These are phyloP conservation scores for Fraxinus sp. DNA, from an alignment of 305 asterid genomes.

Conservation along the genomic window DNA sequence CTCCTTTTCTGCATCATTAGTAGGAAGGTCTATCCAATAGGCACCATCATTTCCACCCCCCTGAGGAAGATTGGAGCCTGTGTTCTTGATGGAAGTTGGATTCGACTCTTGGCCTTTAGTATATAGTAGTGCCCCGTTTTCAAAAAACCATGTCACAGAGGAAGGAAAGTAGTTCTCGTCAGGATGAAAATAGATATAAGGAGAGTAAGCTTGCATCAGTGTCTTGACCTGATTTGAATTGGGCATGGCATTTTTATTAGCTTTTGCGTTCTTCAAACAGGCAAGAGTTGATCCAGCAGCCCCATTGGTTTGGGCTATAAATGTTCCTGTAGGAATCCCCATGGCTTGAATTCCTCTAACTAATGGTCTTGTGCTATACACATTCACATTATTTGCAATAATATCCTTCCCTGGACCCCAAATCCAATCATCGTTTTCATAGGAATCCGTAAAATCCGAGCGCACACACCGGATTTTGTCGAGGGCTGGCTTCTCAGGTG, in stretches of 20 bases:
- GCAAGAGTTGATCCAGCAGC: constrained; percentile 25
- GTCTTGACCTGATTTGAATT: constrained; percentile 52
- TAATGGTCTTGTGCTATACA: constrained; percentile 48
- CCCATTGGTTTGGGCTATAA: constrained; percentile 45
- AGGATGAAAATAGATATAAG: constrained; percentile 64
- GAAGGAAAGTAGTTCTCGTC: constrained; percentile 65
- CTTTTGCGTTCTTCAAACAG: constrained; percentile 50
- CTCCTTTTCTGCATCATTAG: constrained; percentile 39
- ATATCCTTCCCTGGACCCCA: constrained; percentile 43
- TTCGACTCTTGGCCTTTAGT: constrained; percentile 56
- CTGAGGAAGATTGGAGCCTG: constrained; percentile 71
- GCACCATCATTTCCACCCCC: constrained; percentile 68
- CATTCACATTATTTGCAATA: background rate
- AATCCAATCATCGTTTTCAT: constrained; percentile 47
- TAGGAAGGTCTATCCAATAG: constrained; percentile 75
- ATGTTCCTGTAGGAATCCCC: constrained; percentile 60
- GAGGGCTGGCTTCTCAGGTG: constrained; percentile 55
- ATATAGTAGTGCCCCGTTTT: constrained; percentile 68
- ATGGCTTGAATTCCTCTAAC: constrained; percentile 41
- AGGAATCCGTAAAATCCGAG: constrained; percentile 46
- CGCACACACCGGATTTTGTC: constrained; percentile 58
- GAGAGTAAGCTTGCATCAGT: constrained; percentile 49
- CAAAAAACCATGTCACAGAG: constrained; percentile 68
- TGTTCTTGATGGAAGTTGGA: constrained; percentile 38
- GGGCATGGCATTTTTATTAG: constrained; percentile 49